Evolutionary conservation across 257 asterid genomes (phyloP).

Genomic region (Buddleja alternifolia): DNA sequence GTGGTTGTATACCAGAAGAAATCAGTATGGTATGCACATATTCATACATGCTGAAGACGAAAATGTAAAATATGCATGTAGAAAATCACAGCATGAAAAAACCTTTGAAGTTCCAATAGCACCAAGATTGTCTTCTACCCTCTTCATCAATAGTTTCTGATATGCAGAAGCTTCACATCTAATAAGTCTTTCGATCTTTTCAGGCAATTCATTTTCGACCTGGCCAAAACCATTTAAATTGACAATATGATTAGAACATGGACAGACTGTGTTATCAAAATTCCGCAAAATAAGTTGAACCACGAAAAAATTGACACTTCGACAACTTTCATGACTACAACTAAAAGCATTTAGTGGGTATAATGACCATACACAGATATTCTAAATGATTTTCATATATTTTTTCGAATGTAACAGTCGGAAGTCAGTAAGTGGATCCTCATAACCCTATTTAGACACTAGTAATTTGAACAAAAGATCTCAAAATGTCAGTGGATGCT

Average conservation of each 20-base stretch:
- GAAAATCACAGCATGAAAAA: slow-evolving; percentile 24
- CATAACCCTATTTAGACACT: slow-evolving; percentile 5
- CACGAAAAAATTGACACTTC: slow-evolving; percentile 11
- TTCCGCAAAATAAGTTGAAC: slow-evolving; percentile 1
- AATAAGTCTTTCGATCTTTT: slow-evolving; percentile 90
- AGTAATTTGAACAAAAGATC: slow-evolving; percentile 15
- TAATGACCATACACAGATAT: slow-evolving; percentile 20
- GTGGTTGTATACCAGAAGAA: slow-evolving; percentile 1
- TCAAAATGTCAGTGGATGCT: slow-evolving; percentile 13
- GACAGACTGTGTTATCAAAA: slow-evolving; percentile 29
- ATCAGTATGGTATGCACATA: slow-evolving; percentile 9
- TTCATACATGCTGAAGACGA: slow-evolving; percentile 5
- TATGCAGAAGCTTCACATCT: slow-evolving; percentile 98
- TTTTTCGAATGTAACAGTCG: not conserved
- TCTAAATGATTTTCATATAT: not conserved
- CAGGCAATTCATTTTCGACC: slow-evolving; percentile 96
- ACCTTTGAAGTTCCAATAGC: slow-evolving; percentile 97
- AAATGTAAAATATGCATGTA: slow-evolving; percentile 13
- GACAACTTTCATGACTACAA: slow-evolving; percentile 16
- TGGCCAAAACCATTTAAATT: slow-evolving; percentile 41
- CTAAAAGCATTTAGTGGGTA: slow-evolving; percentile 20
- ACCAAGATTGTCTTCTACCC: slow-evolving; percentile 98
- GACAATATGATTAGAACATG: slow-evolving; percentile 21
- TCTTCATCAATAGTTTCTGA: slow-evolving; percentile 92
- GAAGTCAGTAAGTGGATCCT: not conserved